Evolutionary conservation across 306 rosid genomes (phyloP), one percentile per base, ranked within the genome.

Genomic region (Fragaria nilgerrensis): DNA sequence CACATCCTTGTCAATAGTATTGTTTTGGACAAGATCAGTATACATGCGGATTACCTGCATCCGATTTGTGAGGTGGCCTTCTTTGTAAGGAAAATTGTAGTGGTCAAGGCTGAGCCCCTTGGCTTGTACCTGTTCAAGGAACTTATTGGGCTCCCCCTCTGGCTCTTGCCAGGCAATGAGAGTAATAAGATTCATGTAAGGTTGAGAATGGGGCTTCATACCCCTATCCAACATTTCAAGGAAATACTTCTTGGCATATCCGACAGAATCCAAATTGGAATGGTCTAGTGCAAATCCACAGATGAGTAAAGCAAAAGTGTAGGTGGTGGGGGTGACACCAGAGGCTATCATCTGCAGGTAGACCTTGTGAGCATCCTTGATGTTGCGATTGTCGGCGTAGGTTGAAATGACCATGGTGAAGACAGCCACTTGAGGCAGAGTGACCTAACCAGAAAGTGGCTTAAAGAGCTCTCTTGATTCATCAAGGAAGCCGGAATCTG

Each of bases 401-500:
- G 49, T 10, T 15, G 10, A 41, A 41, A 45, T 11, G 50, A 12
- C 50, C 50, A 47, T 47, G 50, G 50, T 47, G 50, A 11, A 47
- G 50, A 47, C 16, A 47, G 17, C 50, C 50, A 47, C 50, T 47
- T 47, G 5, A 12, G 16, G 50, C 16, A 47, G 50, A 11, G 50
- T 47, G 16, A 47, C 50, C 50, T 47, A 5, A 47, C 7, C 50
- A 13, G 50, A 4, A 5, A 11, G 50, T 11, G 50, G 50, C 50
- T 47, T 47, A 47, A 90, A 19, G 53, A 37, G 86, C 80, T 85
- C 86, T 81, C 53, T 70, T 3, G 87, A 93, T 11, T 93, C 89
- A 36, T 64, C 82, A 55, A 82, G 8, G 43, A 85, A 81, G 82
- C 79, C 85, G 0, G 70, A 66, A 65, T 86, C 84, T 1, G 47